These are phyloP conservation scores for Candolleomyces efflorescens DNA, from an alignment of 768 basidiomycete genomes.

Conservation along the genomic window DNA sequence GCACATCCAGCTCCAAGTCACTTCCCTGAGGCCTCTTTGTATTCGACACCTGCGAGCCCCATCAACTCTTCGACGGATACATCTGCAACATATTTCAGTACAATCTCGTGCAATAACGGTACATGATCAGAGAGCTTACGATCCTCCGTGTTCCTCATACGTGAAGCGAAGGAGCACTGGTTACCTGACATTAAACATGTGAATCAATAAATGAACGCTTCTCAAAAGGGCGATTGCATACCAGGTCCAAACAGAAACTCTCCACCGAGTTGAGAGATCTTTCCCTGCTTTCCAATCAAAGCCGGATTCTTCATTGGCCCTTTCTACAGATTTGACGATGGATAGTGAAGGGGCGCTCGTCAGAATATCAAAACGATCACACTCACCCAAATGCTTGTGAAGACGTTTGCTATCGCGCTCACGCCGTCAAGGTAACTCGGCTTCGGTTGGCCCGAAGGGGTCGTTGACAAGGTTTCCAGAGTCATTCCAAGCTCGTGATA, in stretches of 20 bases:
- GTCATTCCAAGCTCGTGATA: conserved; percentile 62
- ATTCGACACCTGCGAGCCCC: conserved; percentile 34
- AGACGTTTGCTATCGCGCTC: not conserved
- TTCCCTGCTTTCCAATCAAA: conserved; percentile 58
- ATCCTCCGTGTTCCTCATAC: conserved; percentile 63
- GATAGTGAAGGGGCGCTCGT: not conserved
- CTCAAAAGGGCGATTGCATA: conserved; percentile 13
- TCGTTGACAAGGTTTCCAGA: conserved; percentile 38
- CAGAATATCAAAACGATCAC: not conserved
- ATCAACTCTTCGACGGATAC: conserved; percentile 47
- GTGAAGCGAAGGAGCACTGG: conserved; percentile 45
- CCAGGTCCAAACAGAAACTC: conserved; percentile 62
- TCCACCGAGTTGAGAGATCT: conserved; percentile 57
- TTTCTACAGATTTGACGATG: conserved; percentile 14
- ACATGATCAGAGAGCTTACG: conserved; percentile 34
- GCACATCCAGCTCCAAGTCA: too few species aligned
- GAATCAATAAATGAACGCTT: not conserved
- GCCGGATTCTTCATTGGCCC: conserved; percentile 39
- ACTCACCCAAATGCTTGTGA: conserved; percentile 28
- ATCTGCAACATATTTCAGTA: conserved; percentile 26
- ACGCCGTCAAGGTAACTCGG: conserved; percentile 39
- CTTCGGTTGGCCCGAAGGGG: conserved; percentile 41
- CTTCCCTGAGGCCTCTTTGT: not conserved
- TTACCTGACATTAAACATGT: conserved; percentile 25
- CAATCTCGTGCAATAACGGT: conserved; percentile 6